Percentiles rank a stretch among this genome's conserved stretches.
These are phyloP conservation scores for Isatis lusitanica DNA, from an alignment of 441 rosid species.

Conservation along the genomic window DNA sequence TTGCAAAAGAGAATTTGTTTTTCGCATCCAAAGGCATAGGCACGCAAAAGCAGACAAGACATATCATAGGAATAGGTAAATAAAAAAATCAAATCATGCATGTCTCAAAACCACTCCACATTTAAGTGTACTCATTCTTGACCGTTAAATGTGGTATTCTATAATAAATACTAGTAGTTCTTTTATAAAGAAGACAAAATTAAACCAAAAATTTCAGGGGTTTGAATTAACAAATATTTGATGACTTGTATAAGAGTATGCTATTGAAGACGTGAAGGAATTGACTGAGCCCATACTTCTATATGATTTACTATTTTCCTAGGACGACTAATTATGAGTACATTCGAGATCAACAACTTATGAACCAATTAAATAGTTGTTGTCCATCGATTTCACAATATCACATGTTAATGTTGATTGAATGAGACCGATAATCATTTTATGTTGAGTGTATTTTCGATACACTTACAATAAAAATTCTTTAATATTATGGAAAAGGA, in stretches of 20 bases:
- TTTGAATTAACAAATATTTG: background rate
- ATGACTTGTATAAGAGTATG: constrained; percentile 3
- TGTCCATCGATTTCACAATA: background rate
- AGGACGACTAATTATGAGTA: background rate
- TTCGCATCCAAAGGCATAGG: constrained; percentile 9
- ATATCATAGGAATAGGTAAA: constrained; percentile 26
- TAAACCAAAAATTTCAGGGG: constrained; percentile 6
- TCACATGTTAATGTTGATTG: constrained; percentile 7
- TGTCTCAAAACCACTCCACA: constrained; percentile 4
- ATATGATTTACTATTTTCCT: background rate
- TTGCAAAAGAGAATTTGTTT: background rate
- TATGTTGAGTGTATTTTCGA: background rate
- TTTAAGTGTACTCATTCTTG: background rate
- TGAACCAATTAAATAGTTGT: constrained; percentile 5
- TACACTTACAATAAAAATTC: background rate
- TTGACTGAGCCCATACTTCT: constrained; percentile 8
- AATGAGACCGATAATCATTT: background rate
- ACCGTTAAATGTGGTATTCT: background rate
- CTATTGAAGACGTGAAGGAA: background rate
- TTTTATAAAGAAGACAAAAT: background rate
- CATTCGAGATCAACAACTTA: constrained; percentile 1
- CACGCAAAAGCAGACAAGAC: constrained; percentile 34
- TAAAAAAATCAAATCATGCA: constrained; percentile 22
- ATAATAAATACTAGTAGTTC: background rate
- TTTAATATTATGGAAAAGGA: background rate